Evolutionary conservation across 2,329 filamentous ascomycete genomes (phyloP), one percentile per base, ranked within the genome.

Genomic region (Rutstroemia sp.): DNA sequence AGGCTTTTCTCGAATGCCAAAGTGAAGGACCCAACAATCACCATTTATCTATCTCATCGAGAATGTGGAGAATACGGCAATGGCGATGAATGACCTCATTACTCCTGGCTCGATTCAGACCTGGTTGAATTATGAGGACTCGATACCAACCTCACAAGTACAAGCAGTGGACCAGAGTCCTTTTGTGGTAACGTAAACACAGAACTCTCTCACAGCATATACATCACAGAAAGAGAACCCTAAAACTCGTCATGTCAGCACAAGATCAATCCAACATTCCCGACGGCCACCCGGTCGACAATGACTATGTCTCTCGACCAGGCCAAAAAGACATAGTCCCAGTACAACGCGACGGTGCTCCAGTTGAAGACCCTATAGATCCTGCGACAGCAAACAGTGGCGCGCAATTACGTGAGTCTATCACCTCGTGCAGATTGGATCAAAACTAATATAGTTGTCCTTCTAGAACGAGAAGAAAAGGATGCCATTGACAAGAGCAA

Each of bases 311-410:
- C 14, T 56, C 52, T 37, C 27, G 42, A 14, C 27, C 47, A 12
- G 27, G 45, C 23, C 25, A 51, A 1, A 49, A 44, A 18, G 12
- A 42, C 9, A 37, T 34, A 23, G 27, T 58, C n/a, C 46, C 34
- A 19, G 56, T 58, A 4, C n/a, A 50, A 18, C 50, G 48, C 14
- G 47, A 56, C 9, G 56, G 23, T 18, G 41, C 45, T 46, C 18
- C 46, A 37, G 25, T 58, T 10, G 52, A 56, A 18, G 45, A 48
- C 23, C 52, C 52, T 7, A 54, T 47, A 37, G 37, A 46, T 48
- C 21, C 23, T 12, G 18, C 27, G n/a, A 38, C 45, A 18, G 41
- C 52, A 16, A 44, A 48, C 27, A 47, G 41, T 38, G 52, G 48
- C 41, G 42, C 41, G 14, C 25, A 27, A 16, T 44, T 54, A 38